Evolutionary conservation across 2,329 filamentous ascomycete species (phyloP), one percentile per base, ranked within the genome.

Genomic region (Dothiorella sarmentorum): DNA sequence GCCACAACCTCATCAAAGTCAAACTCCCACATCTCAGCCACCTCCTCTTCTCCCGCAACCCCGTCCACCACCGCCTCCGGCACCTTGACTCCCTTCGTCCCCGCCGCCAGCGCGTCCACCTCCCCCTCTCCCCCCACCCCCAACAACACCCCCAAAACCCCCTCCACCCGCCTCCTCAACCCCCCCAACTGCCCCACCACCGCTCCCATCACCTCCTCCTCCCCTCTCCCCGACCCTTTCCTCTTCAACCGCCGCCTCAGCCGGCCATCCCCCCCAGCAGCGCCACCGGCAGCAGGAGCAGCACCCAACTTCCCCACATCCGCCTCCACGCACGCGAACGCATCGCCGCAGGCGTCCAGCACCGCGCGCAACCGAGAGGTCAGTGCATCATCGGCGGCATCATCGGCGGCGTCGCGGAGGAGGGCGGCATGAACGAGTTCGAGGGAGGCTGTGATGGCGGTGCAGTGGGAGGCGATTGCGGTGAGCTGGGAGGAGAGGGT

Each of bases 141-240:
- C n/a, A 71, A 56, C 7, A 71, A 44, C 4, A 64, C 67, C 35
- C 71, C 69, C 11, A 72, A 65, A 7, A 71, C 60, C 20, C 71
- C 38, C 33, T 59, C 67, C 6, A 72, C 61, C 1, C 67, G 68
- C 4, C 65, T 66, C 38, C 71, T 67, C 43, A 71, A 67, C 1
- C 68, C 69, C 20, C 69, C 62, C 24, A 71, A 66, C 58, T 71
- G 69, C 26, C 64, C 65, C 45, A 71, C 53, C 24, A 71, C 59
- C 42, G 71, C 68, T 45, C 66, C 68, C 60, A 71, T 71, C 5
- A 64, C 67, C 4, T 67, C 69, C 45, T 71, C 69, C 31, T n/a
- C 69, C 69, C 65, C 63, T 68, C 62, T 69, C 11, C 64, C 64
- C 22, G 64, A 45, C 43, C 67, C 65, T 17, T 60, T 64, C 59